These are phyloP conservation scores for Astragalus membranaceus DNA, from an alignment of 306 rosid genomes.

Conservation along the genomic window DNA sequence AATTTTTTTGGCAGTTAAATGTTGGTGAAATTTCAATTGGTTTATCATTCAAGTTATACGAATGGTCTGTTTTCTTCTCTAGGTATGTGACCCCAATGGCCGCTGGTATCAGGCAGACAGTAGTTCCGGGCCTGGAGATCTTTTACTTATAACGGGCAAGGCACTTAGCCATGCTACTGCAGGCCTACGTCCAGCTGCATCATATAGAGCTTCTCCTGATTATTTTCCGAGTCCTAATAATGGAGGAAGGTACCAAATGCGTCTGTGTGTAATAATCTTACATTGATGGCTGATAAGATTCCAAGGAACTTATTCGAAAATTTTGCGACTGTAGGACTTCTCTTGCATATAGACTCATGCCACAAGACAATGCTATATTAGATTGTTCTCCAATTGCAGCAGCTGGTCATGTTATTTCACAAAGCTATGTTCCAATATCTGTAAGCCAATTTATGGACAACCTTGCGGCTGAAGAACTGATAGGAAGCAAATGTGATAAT, in stretches of 20 bases:
- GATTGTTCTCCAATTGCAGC: constrained; percentile 94
- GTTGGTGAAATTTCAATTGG: background rate
- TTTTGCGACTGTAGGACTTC: constrained; percentile 75
- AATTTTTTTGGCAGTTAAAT: background rate
- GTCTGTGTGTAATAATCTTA: too few species aligned
- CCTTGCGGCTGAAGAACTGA: constrained; percentile 84
- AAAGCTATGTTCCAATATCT: constrained; percentile 81
- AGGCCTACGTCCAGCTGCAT: constrained; percentile 83
- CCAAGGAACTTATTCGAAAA: constrained; percentile 28
- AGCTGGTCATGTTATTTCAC: constrained; percentile 94
- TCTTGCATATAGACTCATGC: constrained; percentile 94
- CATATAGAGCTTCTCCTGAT: constrained; percentile 69
- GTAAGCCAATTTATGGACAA: constrained; percentile 99
- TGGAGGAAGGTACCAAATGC: constrained; percentile 57
- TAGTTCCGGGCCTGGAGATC: constrained; percentile 78
- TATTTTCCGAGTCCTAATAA: constrained; percentile 42
- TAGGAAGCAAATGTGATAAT: constrained; percentile 54
- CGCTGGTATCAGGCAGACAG: constrained; percentile 91
- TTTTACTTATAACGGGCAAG: constrained; percentile 84
- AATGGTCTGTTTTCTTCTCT: constrained; percentile 24
- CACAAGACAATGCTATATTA: constrained; percentile 80
- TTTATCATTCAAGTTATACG: background rate
- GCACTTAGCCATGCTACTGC: constrained; percentile 92
- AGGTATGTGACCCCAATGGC: constrained; percentile 93
- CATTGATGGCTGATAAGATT: constrained; percentile 5